Evolutionary conservation across 345 rosid species (phyloP), one percentile per base, ranked within the genome.

Genomic region (Eutrema japonicum): DNA sequence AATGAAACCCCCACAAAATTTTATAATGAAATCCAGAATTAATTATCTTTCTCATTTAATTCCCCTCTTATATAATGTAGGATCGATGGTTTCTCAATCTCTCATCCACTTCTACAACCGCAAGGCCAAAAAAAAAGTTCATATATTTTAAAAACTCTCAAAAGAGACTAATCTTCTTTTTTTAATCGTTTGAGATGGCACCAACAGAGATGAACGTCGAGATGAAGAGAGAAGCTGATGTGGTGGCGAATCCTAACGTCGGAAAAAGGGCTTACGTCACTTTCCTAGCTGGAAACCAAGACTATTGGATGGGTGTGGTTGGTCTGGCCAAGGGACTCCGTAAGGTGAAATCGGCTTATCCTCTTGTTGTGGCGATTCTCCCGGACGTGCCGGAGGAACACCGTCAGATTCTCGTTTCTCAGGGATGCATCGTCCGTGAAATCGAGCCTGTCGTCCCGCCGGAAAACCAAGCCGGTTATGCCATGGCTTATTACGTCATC

Each of bases 401-500:
- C 77, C 87, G 88, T 47, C 54, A 74, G 55, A 80, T 84, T 37
- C 75, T 89, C 18, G 50, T 68, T 16, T 77, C 86, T 45, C 89
- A 87, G 7, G 94, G 94, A 13, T 89, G 91, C 36, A 74, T 85
- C 6, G 64, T 89, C 42, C 79, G 82, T 7, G 87, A 85, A 70
- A 89, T 89, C 0, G 79, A 85, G 7, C 91, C 94, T 0, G 73
- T 89, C 0, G 14, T 78, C 48, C 91, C 91, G 0, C 94, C 91
- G 8, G 77, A 77, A 48, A 88, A 82, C 68, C 80, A 83, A 52
- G 74, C 78, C 1, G 75, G 78, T 67, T 88, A 84, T 32, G 85
- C 93, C 48, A 83, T 88, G 93, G 82, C 93, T 7, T 85, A 88
- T 29, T 88, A 87, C 49, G 88, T 89, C 74, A 84, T 89, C 77